These are phyloP conservation scores for Alisma plantagoaquatica DNA, from an alignment of 106 monocot species.

Conservation along the genomic window DNA sequence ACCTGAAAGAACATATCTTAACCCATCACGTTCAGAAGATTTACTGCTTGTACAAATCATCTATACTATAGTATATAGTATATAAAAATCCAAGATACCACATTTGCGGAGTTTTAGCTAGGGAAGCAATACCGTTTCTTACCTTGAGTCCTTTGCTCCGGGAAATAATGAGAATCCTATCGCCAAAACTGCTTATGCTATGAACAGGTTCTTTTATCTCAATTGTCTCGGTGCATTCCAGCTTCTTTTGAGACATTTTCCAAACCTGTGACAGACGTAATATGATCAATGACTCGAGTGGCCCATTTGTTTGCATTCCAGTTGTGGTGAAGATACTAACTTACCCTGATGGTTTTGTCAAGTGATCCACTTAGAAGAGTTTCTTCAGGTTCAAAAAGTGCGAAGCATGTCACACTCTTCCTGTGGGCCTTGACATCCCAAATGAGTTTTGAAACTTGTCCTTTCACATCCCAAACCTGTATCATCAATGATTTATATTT, in stretches of 20 bases:
- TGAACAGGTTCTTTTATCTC: constrained; percentile 71
- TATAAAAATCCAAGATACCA: neutral
- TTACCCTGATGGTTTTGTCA: constrained; percentile 83
- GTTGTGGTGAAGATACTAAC: neutral
- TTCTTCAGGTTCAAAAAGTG: constrained; percentile 51
- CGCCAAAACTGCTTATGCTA: constrained; percentile 41
- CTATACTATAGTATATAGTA: neutral
- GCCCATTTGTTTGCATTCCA: neutral
- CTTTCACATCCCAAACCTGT: constrained; percentile 88
- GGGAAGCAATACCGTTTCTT: neutral
- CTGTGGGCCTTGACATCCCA: constrained; percentile 76
- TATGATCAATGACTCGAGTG: neutral
- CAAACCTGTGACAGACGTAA: constrained; percentile 49
- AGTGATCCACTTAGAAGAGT: constrained; percentile 82
- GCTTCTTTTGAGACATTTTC: constrained; percentile 47
- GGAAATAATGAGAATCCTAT: constrained; percentile 57
- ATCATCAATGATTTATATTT: constrained; percentile 4
- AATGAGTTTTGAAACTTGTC: constrained; percentile 46
- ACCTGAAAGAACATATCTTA: constrained; percentile 28
- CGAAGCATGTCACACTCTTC: constrained; percentile 70
- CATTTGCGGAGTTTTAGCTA: neutral
- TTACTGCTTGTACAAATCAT: neutral
- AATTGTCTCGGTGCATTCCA: constrained; percentile 81
- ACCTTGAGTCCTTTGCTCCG: constrained; percentile 66
- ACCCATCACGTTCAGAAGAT: neutral